Base-by-base conservation (phyloP, 768 basidiomycete species). In the Termitomyces sp. region DNA sequence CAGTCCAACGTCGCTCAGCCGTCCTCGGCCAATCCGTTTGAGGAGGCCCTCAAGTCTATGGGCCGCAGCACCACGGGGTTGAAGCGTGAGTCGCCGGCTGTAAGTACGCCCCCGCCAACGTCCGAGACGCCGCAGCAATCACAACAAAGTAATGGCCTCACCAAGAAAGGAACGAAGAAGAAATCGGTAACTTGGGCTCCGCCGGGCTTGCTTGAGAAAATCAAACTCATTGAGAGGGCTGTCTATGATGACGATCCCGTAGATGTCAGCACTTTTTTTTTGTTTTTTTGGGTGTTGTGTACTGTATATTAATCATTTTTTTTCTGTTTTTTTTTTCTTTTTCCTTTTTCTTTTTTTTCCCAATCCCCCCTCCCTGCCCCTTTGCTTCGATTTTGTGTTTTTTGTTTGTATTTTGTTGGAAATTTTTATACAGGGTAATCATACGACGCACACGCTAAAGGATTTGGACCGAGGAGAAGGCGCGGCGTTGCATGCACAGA, bases 401-500 rank as follows among this genome's bases (percentile, higher is more conserved):
- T n/a, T 17, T 34, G 17, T 17, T 50, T 34, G 49, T 17, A 34
- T n/a, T 25, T 25, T 25, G 25, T 25, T 25, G 25, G 25, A 25
- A 25, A 25, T 11, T 20, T 20, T 74, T 71, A 70, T 76, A 77
- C 83, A 94, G 92, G 89, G 87, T 77, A 77, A 81, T 72, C 87
- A 89, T 78, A 77, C 80, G 70, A 68, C 79, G 65, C 88, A 90
- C 76, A 89, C 81, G 78, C 73, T 90, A 66, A 91, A 91, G 71
- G 92, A 93, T 76, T 80, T 94, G 79, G 92, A 94, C 76, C 84
- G 90, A 72, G 89, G 85, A 72, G 93, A 94, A 73, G 92, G 92
- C 54, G 91, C 90, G 59, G 91, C 92, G 56, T 72, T 94, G 68
- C 92, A 94, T 70, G 84, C 86, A 63, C 88, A 87, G 71, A 69